Evolutionary conservation across 2,329 filamentous ascomycete species (phyloP).

Genomic region (Raffaelea ambrosiae): DNA sequence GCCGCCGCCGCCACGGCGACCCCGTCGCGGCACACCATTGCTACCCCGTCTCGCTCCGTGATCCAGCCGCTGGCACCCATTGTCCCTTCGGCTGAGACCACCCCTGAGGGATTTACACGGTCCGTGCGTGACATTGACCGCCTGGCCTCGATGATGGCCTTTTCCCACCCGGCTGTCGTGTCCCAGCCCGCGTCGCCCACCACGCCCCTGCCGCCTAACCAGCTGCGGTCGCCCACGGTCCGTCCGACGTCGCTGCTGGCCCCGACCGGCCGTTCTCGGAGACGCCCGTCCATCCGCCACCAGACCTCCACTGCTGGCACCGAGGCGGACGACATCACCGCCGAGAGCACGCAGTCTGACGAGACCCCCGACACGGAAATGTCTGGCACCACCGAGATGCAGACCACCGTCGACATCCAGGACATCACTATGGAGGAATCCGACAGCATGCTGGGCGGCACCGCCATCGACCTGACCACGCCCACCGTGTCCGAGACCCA

Average conservation of each 20-base stretch:
- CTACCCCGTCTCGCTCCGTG: slow-evolving; percentile 40
- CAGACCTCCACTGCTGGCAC: slow-evolving; percentile 50
- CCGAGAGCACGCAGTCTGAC: slow-evolving; percentile 74
- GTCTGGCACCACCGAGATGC: slow-evolving; percentile 71
- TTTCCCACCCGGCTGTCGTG: slow-evolving; percentile 53
- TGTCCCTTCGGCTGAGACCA: slow-evolving; percentile 56
- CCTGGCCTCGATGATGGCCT: slow-evolving; percentile 70
- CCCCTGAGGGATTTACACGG: slow-evolving; percentile 52
- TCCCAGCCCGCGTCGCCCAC: slow-evolving; percentile 93
- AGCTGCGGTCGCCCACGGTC: slow-evolving; percentile 47
- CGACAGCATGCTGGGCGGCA: slow-evolving; percentile 68
- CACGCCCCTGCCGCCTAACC: slow-evolving; percentile 65
- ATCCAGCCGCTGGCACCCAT: slow-evolving; percentile 61
- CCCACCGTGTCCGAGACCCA: slow-evolving; percentile 77
- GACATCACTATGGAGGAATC: slow-evolving; percentile 73
- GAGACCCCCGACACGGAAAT: slow-evolving; percentile 69
- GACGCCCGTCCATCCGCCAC: slow-evolving; percentile 80
- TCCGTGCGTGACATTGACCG: slow-evolving; percentile 76
- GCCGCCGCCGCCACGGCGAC: slow-evolving; percentile 4
- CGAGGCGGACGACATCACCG: slow-evolving; percentile 78
- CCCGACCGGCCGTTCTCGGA: slow-evolving; percentile 46
- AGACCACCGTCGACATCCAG: slow-evolving; percentile 75
- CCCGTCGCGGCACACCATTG: slow-evolving; percentile 29
- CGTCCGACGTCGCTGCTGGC: slow-evolving; percentile 45
- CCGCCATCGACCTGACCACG: slow-evolving; percentile 65